These are phyloP conservation scores for Silene latifolia DNA, from an alignment of 148 eudicot genomes.

Conservation along the genomic window DNA sequence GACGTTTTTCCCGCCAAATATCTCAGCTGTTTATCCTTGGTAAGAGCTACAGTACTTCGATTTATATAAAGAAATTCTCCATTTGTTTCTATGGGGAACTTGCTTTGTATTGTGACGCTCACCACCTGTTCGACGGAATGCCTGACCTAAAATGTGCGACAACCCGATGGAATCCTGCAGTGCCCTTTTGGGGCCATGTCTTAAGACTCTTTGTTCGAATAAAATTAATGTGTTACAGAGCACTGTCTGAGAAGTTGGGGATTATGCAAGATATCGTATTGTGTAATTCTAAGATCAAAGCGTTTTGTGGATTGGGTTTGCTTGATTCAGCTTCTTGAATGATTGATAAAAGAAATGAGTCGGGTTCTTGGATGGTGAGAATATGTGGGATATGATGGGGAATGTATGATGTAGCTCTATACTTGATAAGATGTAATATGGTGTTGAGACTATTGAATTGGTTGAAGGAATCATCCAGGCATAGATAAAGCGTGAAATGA, in stretches of 20 bases:
- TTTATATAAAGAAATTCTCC: too few relatives aligned
- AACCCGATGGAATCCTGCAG: constrained; percentile 41
- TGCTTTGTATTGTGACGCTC: constrained; percentile 45
- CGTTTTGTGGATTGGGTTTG: constrained; percentile 24
- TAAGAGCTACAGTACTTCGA: too few relatives aligned
- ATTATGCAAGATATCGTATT: constrained; percentile 41
- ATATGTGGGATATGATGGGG: constrained; percentile 23
- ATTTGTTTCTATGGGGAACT: neutral
- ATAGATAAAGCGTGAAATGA: constrained; percentile 21
- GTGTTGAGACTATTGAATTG: constrained; percentile 12
- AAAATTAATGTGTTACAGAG: constrained; percentile 35
- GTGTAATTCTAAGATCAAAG: constrained; percentile 30
- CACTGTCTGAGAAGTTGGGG: constrained; percentile 33
- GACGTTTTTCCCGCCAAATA: too few relatives aligned
- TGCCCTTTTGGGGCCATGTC: constrained; percentile 41
- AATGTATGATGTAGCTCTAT: neutral
- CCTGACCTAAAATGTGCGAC: constrained; percentile 30
- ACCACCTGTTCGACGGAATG: constrained; percentile 64
- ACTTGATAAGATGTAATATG: too few relatives aligned
- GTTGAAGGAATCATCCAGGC: constrained; percentile 18
- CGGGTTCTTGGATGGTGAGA: constrained; percentile 3
- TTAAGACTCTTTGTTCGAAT: constrained; percentile 26
- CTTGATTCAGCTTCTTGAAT: constrained; percentile 24
- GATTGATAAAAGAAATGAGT: constrained; percentile 18
- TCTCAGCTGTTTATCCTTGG: too few relatives aligned